Conservation (phyloP, 192 early-diverging fungal species). For the Cetraspora pellucida region DNA sequence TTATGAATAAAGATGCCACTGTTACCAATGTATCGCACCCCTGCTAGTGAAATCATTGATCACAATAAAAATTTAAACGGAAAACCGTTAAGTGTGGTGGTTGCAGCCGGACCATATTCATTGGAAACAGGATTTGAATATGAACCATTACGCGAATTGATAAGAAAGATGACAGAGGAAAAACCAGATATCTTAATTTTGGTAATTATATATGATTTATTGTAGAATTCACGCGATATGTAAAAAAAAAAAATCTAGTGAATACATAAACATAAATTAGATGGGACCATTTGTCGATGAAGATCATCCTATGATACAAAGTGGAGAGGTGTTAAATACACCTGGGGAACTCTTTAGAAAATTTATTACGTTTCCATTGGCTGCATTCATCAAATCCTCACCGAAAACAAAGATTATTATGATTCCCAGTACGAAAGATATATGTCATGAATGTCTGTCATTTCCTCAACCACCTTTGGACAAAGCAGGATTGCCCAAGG, state of each 20-base stretch:
- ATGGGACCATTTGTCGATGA: conserved; percentile 72
- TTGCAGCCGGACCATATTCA: conserved; percentile 88
- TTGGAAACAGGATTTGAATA: conserved; percentile 73
- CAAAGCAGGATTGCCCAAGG: not conserved
- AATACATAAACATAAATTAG: conserved; percentile 32
- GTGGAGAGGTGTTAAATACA: conserved; percentile 55
- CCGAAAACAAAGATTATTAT: conserved; percentile 59
- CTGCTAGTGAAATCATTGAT: not conserved
- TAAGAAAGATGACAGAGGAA: conserved; percentile 58
- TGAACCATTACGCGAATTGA: conserved; percentile 80
- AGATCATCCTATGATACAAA: conserved; percentile 29
- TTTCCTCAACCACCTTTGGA: conserved; percentile 79
- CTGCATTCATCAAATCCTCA: not conserved
- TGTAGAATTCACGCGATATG: not conserved
- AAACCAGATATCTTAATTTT: conserved; percentile 83
- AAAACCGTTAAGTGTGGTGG: conserved; percentile 37
- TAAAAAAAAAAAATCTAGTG: not conserved
- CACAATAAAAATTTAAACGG: not conserved
- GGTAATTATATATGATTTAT: conserved; percentile 30
- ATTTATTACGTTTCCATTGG: conserved; percentile 49
- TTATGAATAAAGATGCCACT: not conserved
- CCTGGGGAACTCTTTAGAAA: conserved; percentile 66
- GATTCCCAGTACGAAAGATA: conserved; percentile 78
- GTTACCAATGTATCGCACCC: conserved; percentile 1
- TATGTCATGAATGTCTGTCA: conserved; percentile 70